Evolutionary conservation across 768 basidiomycete species (phyloP), one percentile per base, ranked within the genome.

Genomic region (Hortiboletus campestris): DNA sequence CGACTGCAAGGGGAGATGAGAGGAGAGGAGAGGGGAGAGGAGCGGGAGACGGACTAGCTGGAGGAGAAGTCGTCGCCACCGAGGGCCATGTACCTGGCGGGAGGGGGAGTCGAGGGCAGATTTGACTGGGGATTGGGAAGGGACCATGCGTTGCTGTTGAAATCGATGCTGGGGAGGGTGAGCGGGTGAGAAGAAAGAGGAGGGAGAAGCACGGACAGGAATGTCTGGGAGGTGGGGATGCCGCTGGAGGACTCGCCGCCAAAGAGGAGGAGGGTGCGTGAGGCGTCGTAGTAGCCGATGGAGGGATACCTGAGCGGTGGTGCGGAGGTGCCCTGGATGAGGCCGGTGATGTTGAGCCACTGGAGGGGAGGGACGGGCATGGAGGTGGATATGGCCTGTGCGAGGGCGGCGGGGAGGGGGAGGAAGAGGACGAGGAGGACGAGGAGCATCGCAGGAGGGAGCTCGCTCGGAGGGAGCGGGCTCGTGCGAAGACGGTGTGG

Each of bases 241-340:
- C 86, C 84, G 57, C 80, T 80, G 52, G 81, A 75, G 6, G 88
- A 86, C 71, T 89, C 80, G 45, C 89, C 89, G 48, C 89, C 89
- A 64, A 90, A 91, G 49, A 91, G 78, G 61, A 91, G 74, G 50
- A 91, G 70, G 11, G 78, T 79, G 48, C 83, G 80, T 61, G 80
- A 80, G 35, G 39, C 55, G 60, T 67, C 71, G 63, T 75, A 71
- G 64, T 75, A 79, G 14, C 88, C 90, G 60, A 92, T 84, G 34
- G 85, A 78, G 8, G 88, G 82, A 63, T 88, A 85, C 68, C 83
- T 86, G 60, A 91, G 76, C 8, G 85, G 84, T 8, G 87, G 82
- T 2, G 75, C 70, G 5, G 80, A 52, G 2, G 85, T 67, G 32
- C 88, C 87, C 31, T 71, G 72, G 41, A 88, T 73, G 49, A 84